Base-by-base conservation (phyloP, 306 rosid species). In the Canavalia gladiata region DNA sequence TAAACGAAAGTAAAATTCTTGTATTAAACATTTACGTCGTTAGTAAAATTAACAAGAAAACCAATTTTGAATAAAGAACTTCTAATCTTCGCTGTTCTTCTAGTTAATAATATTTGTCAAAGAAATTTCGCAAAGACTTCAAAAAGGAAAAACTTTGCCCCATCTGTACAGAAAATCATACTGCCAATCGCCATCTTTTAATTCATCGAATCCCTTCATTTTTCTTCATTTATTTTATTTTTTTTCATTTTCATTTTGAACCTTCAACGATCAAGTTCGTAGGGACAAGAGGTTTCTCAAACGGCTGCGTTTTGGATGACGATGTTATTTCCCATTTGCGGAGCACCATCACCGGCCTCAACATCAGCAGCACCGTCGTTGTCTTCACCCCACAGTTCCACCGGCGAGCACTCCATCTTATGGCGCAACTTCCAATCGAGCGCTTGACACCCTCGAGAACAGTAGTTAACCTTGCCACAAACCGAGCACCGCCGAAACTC, bases 361-460 rank as follows among this genome's bases (percentile, higher is more conserved):
- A 4, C 31, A 18, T 9, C 80, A 3, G 4, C 90, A 5, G 5
- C 86, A 1, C 31, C 87, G 6, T 35, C 81, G 5, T 57, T 82
- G 5, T 37, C 91, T 2, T n/a, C 69, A 5, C 67, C 50, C 88
- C 86, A 83, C 67, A n/a, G 42, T 29, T 78, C 85, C 6, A 35
- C 39, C 49, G 89, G 91, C 12, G 78, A 52, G 65, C 98, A 94
- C 68, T 90, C 89, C 45, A 41, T 50, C 71, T 89, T 92, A 30
- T 94, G 98, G 2, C 92, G 62, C 69, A 88, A 57, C 75, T 91
- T 95, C 97, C 98, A 95, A 79, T 95, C 97, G 7, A 95, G 68
- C 51, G 97, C 92, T 66, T 95, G 98, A 57, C 98, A 95, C 1
- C 90, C 94, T 6, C 98, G 93, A 4, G 98, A 95, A 67, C 98